Evolutionary conservation across 768 basidiomycete genomes (phyloP), one percentile per base, ranked within the genome.

Genomic region (Lactarius tabidus): DNA sequence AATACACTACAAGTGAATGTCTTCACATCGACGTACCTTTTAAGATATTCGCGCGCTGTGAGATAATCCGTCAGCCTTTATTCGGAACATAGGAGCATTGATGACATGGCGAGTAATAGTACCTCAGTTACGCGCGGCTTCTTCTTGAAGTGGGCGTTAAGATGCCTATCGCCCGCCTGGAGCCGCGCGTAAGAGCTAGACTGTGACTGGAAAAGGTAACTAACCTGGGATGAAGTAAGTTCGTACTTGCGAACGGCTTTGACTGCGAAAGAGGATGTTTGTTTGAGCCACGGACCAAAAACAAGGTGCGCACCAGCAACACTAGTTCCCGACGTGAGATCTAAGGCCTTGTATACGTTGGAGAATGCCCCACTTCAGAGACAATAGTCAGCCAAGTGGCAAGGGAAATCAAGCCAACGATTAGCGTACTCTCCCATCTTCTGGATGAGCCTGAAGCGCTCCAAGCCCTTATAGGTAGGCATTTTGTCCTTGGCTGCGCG

Each of bases 101-200:
- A 68, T 70, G 38, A 52, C 38, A 14, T 23, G 23, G 6, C n/a
- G 68, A 65, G 70, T 51, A 69, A 78, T 74, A 77, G 82, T 85
- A 97, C 95, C 95, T 97, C 95, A 83, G 93, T 96, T 75, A 90
- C 90, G 82, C 94, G 91, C 82, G 95, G 93, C 81, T 90, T 93
- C 81, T 94, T 94, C 83, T 95, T 95, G 82, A 96, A 95, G 75
- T 91, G 87, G 67, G 88, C 82, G 77, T 94, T 95, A 75, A 98
- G 81, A 78, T 96, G 93, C 77, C 91, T 96, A 75, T 95, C 90
- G 74, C 91, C 91, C 72, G 88, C 88, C 93, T 96, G 69, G 23
- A 69, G 63, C 68, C 73, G 67, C 65, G 57, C 65, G 67, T 45
- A 68, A 71, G 66, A 66, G 63, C 69, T 54, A 72, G 65, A 64